These are phyloP conservation scores for Saccharomyces hybrid DNA, from an alignment of 1,139 yeast genomes.

Conservation along the genomic window DNA sequence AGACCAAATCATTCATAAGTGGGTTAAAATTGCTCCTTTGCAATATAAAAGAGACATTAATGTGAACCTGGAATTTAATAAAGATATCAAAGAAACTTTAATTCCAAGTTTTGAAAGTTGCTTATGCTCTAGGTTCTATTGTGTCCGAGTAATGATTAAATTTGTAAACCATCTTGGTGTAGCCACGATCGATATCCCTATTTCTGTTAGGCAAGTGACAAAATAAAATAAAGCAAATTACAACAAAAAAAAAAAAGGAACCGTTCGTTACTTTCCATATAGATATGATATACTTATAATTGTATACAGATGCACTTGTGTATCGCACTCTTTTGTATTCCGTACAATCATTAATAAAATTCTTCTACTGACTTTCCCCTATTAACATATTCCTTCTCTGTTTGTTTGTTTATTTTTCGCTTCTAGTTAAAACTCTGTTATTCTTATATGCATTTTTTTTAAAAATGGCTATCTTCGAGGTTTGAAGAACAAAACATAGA, in stretches of 20 bases:
- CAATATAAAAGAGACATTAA: slow-evolving; percentile 14
- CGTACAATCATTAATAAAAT: not conserved
- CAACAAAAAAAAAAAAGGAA: not conserved
- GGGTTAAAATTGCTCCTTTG: slow-evolving; percentile 11
- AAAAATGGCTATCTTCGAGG: not conserved
- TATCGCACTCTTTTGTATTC: not conserved
- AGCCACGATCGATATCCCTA: slow-evolving; percentile 28
- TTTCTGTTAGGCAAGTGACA: slow-evolving; percentile 12
- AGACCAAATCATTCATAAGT: slow-evolving; percentile 10
- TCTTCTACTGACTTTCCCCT: not conserved
- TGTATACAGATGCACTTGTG: not conserved
- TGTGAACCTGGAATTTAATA: slow-evolving; percentile 17
- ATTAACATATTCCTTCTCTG: no score
- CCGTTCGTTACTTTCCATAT: not conserved
- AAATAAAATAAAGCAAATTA: not conserved
- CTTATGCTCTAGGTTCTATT: slow-evolving; percentile 42
- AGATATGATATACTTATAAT: not conserved
- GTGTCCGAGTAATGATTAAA: slow-evolving; percentile 26
- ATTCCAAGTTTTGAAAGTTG: slow-evolving; percentile 51
- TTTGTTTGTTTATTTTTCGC: no score
- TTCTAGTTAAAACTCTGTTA: no score
- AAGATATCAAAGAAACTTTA: slow-evolving; percentile 29
- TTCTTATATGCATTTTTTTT: no score
- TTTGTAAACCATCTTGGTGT: slow-evolving; percentile 22
- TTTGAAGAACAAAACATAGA: not conserved